Evolutionary conservation across 164 flowering plant genomes (phyloP).

Genomic region (Houttuynia cordata): DNA sequence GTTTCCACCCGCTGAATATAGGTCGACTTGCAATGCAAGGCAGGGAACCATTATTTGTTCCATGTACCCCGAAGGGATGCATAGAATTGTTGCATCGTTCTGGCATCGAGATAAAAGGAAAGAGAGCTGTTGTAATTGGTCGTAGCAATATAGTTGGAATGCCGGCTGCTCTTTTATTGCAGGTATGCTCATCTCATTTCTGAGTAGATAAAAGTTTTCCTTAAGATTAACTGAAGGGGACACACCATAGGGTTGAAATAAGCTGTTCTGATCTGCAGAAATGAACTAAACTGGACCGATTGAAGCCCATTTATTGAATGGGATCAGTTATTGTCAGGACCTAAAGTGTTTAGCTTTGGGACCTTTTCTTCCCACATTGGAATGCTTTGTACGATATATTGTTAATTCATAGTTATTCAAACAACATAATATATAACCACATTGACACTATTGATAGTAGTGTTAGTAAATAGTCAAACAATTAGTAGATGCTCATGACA

Average conservation of each 20-base stretch:
- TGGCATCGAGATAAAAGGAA: conserved; percentile 66
- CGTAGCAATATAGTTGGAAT: conserved; percentile 95
- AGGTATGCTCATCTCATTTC: conserved; percentile 26
- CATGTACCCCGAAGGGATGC: conserved; percentile 96
- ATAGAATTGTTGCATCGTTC: conserved; percentile 76
- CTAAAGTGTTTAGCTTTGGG: too few relatives aligned
- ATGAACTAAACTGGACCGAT: background rate
- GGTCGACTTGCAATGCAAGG: conserved; percentile 90
- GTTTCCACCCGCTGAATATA: conserved; percentile 85
- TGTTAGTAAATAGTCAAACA: too few relatives aligned
- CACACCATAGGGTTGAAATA: too few relatives aligned
- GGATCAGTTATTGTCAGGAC: too few relatives aligned
- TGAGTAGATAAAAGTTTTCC: background rate
- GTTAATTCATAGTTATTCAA: too few relatives aligned
- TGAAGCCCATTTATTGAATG: background rate
- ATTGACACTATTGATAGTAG: too few relatives aligned
- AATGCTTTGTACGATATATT: too few relatives aligned
- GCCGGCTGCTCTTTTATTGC: conserved; percentile 84
- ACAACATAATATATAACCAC: too few relatives aligned
- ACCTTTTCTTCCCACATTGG: too few relatives aligned
- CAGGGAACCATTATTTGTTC: conserved; percentile 83
- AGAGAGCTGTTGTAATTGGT: conserved; percentile 96
- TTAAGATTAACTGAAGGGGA: too few relatives aligned
- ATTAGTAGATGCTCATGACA: too few relatives aligned
- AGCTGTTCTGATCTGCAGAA: background rate